Evolutionary conservation across 306 rosid genomes (phyloP), one percentile per base, ranked within the genome.

Genomic region (Vigna reflexopilosa): DNA sequence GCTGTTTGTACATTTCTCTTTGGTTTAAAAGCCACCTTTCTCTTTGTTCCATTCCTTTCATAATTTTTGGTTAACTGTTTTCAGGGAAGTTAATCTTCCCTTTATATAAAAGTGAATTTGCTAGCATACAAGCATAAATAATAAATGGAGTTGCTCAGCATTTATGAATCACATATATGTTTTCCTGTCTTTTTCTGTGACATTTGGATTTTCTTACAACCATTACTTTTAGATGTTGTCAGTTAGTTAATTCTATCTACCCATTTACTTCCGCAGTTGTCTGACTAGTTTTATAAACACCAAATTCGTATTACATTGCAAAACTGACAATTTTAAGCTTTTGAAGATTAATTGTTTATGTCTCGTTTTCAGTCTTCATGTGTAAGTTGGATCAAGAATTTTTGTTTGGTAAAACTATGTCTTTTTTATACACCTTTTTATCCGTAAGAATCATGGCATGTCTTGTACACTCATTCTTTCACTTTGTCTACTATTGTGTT

Each of bases 21-120:
- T 49, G 52, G 55, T 70, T 76, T 76, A 36, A 11, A 68, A 76
- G 73, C 44, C 45, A 28, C 44, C 67, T 81, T 57, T 67, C 30
- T 61, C 51, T 47, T 47, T 67, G 48, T 47, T 48, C 19, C 22
- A 30, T 44, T 51, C 19, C 47, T 57, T 16, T 68, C 17, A 59
- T 38, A 61, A 20, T 69, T 78, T 75, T 42, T 11, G 10, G 24
- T 68, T 69, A 17, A 20, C 10, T 70, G 32, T 52, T 44, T 71
- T 50, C 13, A 13, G 2, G 36, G 55, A 54, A 51, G 24, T 22
- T 16, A 48, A 50, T 45, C 55, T 67, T 34, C 32, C 54, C 52
- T 19, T 54, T 32, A 71, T 74, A 47, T 34, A 14, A 73, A 72
- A 52, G 19, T 32, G 40, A 19, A 30, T 44, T 55, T 44, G 52